Evolutionary conservation across 345 rosid species (phyloP).

Genomic region (Laguncularia racemosa): DNA sequence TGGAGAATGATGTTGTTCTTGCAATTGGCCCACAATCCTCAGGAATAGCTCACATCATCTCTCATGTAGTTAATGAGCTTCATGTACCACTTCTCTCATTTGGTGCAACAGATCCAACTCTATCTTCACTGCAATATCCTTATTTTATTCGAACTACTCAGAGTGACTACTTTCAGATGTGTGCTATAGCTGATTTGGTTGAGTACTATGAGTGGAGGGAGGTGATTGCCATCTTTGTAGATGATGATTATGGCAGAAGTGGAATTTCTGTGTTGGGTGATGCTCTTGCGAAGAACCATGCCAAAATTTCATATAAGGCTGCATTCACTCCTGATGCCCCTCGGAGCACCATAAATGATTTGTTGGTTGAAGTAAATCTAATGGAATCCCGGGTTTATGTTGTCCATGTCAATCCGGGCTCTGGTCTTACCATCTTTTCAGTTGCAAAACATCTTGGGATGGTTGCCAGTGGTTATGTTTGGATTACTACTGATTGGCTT

Average conservation of each 20-base stretch:
- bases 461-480: conserved; percentile 69
- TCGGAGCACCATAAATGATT: conserved; percentile 31
- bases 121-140: conserved; percentile 55
- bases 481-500: conserved; percentile 98
- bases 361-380: conserved; percentile 51
- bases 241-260: conserved; percentile 83
- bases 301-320: conserved; percentile 72
- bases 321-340: conserved; percentile 52
- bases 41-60: conserved; percentile 77
- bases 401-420: conserved; percentile 83
- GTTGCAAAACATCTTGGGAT: conserved; percentile 63
- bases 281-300: conserved; percentile 62
- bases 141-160: conserved; percentile 57
- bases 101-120: conserved; percentile 64
- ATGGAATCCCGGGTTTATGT: conserved; percentile 86
- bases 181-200: conserved; percentile 69
- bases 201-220: conserved; percentile 68
- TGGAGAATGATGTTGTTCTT: conserved; percentile 58
- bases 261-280: conserved; percentile 76
- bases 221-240: conserved; percentile 73
- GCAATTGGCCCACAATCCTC: conserved; percentile 96
- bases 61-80: conserved; percentile 63
- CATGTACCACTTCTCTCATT: conserved; percentile 64
- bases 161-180: conserved; percentile 72
- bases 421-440: conserved; percentile 62